These are phyloP conservation scores for Alternaria arborescens DNA, from an alignment of 2,329 filamentous ascomycete species.

Conservation along the genomic window DNA sequence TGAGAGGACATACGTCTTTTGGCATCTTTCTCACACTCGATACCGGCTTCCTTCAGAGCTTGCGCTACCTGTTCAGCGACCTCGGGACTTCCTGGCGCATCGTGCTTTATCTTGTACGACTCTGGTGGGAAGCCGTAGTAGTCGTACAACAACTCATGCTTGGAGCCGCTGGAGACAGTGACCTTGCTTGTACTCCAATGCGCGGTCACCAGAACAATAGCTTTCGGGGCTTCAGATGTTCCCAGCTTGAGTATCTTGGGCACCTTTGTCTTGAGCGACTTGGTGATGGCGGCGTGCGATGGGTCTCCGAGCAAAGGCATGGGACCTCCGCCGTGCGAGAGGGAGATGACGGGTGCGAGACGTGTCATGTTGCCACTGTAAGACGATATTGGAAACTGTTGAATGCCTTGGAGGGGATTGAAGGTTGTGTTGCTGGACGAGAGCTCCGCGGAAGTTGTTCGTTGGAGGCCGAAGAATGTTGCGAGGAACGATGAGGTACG, in stretches of 20 bases:
- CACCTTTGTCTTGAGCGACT: slow-evolving; percentile 62
- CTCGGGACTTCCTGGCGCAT: slow-evolving; percentile 64
- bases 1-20: slow-evolving; percentile 39
- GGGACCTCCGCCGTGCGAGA: slow-evolving; percentile 59
- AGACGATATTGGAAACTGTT: slow-evolving; percentile 38
- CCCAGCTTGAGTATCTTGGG: slow-evolving; percentile 65
- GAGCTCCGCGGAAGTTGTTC: slow-evolving; percentile 16
- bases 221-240: slow-evolving; percentile 59
- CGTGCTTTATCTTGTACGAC: slow-evolving; percentile 64
- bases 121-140: slow-evolving; percentile 68
- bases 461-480: slow-evolving; percentile 18
- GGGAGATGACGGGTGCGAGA: slow-evolving; percentile 50
- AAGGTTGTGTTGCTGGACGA: slow-evolving; percentile 27
- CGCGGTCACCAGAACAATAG: slow-evolving; percentile 66
- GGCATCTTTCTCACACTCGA: slow-evolving; percentile 47
- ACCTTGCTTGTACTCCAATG: slow-evolving; percentile 64
- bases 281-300: slow-evolving; percentile 59
- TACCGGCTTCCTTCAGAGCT: slow-evolving; percentile 58
- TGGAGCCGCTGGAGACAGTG: slow-evolving; percentile 60
- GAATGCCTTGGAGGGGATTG: slow-evolving; percentile 37
- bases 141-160: slow-evolving; percentile 64
- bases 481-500: slow-evolving; percentile 23
- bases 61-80: slow-evolving; percentile 60
- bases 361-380: slow-evolving; percentile 41
- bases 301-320: slow-evolving; percentile 67